A percentile compares a stretch with the other conserved stretches of the same genome.
phyloP scores from a whole-genome alignment of 2,329 filamentous ascomycete species.

The Coniochaeta prunicola region DNA sequence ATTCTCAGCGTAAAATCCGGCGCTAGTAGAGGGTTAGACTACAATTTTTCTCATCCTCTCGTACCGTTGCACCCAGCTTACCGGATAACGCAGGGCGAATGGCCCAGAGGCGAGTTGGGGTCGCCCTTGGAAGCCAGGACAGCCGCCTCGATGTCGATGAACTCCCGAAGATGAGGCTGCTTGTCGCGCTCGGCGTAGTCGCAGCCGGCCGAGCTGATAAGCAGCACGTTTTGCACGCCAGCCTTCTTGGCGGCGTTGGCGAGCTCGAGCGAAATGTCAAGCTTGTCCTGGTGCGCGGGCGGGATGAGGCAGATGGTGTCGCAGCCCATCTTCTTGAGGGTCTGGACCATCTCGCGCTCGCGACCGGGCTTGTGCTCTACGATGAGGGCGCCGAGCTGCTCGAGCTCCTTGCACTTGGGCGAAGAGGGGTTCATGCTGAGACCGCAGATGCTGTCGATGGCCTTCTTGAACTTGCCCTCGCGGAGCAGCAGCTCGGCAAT shows the following conservation, averaged over 20 bases:
- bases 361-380: conserved; percentile 33
- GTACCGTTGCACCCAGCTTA: conserved; percentile 16
- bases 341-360: conserved; percentile 32
- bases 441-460: conserved; percentile 31
- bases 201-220: conserved; percentile 40
- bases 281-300: conserved; percentile 36
- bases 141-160: conserved; percentile 39
- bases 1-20: conserved; percentile 45
- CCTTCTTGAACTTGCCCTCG: conserved; percentile 30
- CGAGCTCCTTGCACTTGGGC: conserved; percentile 30
- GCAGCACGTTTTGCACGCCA: conserved; percentile 34
- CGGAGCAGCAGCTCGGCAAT: conserved; percentile 42
- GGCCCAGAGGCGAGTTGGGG: conserved; percentile 24
- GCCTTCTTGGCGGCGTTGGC: conserved; percentile 36
- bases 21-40: conserved; percentile 18
- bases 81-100: conserved; percentile 39
- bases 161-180: conserved; percentile 42
- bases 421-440: conserved; percentile 31
- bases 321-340: conserved; percentile 31
- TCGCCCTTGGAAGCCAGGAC: conserved; percentile 37
- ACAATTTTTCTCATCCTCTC: background rate
- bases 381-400: conserved; percentile 31
- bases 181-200: conserved; percentile 40
- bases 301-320: conserved; percentile 43
- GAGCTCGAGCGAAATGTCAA: conserved; percentile 36